Base-by-base conservation (phyloP, 495 filamentous ascomycete species). In the Penicillium paradoxum region DNA sequence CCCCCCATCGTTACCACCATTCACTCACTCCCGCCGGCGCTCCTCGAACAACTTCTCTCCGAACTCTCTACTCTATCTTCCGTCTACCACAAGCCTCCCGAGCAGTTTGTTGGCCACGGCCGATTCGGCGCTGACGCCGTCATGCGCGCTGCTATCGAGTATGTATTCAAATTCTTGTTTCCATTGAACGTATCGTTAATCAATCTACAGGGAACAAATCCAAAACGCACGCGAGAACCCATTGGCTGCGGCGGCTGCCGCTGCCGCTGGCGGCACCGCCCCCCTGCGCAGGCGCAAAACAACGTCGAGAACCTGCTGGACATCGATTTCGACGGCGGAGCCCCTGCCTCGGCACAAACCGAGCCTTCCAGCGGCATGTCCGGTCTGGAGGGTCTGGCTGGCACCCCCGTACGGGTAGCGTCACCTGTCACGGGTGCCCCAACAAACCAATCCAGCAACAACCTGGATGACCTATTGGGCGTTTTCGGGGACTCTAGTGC, bases 81-180 rank as follows among this genome's bases (percentile, higher is more conserved):
- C 11, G 93, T 98, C n/a, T 98, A 98, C 72, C 93, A 97, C 79
- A 97, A 96, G 73, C 91, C 91, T 14, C 90, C 93, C 33, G 90
- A 93, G 74, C 90, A 90, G 5, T 97, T 98, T 74, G 85, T 97
- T 50, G 95, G 93, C 59, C 89, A 95, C 64, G 93, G 93, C 51
- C 84, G 92, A 24, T 96, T 89, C 59, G 91, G 91, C 45, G 91
- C 92, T 36, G 92, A 96, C 63, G 91, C 89, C 46, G 90, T 97
- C 60, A 93, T 97, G 70, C 85, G 86, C 59, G 90, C 92, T 36
- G 93, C 93, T 53, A 97, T 98, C 58, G 92, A 96, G 79, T 81
- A 72, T 34, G 75, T 73, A 17, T 22, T 29, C 36, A 15, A 22
- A 39, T 17, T 51, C 18, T 27, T 25, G 43, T 50, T 5, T 54